A percentile compares a stretch with the other conserved stretches of the same genome.
Evolutionary conservation across 2,329 filamentous ascomycete genomes (phyloP).

Genomic region (Curvularia sp.): DNA sequence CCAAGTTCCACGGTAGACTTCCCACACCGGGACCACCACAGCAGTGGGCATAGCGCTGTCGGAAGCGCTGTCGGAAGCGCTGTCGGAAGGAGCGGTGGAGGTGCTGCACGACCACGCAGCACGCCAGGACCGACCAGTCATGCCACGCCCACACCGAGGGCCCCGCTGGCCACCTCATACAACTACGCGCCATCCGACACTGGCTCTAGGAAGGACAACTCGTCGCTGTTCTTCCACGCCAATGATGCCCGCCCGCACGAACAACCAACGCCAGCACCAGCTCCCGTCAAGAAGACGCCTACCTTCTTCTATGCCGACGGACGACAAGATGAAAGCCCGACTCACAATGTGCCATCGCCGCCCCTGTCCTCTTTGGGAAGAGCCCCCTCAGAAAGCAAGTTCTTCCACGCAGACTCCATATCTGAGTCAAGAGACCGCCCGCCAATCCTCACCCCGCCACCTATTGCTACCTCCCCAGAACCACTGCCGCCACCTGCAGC

Average conservation of each 20-base stretch:
- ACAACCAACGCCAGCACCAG: conserved; percentile 37
- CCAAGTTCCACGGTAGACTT: conserved; percentile 44
- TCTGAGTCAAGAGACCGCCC: conserved; percentile 50
- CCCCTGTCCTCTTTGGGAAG: conserved; percentile 41
- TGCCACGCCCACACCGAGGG: conserved; percentile 33
- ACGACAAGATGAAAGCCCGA: conserved; percentile 51
- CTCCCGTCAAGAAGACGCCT: conserved; percentile 53
- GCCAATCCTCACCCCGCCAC: conserved; percentile 45
- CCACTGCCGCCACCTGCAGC: conserved; percentile 24
- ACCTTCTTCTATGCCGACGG: conserved; percentile 62
- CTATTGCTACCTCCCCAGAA: conserved; percentile 38
- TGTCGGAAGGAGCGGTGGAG: conserved; percentile 28
- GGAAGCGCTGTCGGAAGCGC: conserved; percentile 2
- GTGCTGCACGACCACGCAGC: conserved; percentile 48
- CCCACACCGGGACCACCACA: conserved; percentile 39
- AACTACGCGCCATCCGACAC: conserved; percentile 37
- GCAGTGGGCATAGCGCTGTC: conserved; percentile 29
- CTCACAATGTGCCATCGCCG: conserved; percentile 42
- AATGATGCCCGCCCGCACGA: conserved; percentile 67
- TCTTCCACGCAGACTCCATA: conserved; percentile 73
- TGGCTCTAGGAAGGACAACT: conserved; percentile 38
- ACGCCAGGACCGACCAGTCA: conserved; percentile 41
- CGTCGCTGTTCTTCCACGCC: conserved; percentile 89
- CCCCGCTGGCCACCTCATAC: conserved; percentile 37
- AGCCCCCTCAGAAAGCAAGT: conserved; percentile 59